These are phyloP conservation scores for Rubia occidens DNA, from an alignment of 305 asterid species.

Conservation along the genomic window DNA sequence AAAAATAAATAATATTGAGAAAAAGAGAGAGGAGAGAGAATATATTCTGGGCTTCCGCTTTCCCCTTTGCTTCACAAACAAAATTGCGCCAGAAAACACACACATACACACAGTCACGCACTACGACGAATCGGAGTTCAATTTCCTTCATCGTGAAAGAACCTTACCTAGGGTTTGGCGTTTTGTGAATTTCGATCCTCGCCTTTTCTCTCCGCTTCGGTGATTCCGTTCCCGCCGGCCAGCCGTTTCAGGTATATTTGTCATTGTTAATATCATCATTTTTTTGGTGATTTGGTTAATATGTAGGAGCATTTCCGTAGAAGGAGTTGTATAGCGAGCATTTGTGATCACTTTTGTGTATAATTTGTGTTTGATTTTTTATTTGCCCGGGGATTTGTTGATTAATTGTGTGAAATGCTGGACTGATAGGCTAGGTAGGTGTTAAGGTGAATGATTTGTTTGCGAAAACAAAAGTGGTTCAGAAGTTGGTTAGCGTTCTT, in stretches of 20 bases:
- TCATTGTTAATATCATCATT: background rate
- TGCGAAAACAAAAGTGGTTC: background rate
- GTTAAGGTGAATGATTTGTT: background rate
- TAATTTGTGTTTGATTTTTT: background rate
- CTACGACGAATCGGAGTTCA: background rate
- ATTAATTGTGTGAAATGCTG: background rate
- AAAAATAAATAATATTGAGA: background rate
- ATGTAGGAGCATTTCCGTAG: background rate
- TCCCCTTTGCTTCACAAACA: constrained; percentile 8
- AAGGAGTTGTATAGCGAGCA: background rate
- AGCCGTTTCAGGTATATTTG: background rate
- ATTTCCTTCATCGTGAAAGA: background rate
- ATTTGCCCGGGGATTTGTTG: background rate
- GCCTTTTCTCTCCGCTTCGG: background rate
- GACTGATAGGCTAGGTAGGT: background rate
- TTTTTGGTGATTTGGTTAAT: constrained; percentile 1
- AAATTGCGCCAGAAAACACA: background rate
- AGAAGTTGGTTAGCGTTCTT: too few species aligned
- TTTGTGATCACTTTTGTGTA: background rate
- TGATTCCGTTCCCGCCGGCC: constrained; percentile 3
- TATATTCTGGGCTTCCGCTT: constrained; percentile 4
- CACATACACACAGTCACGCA: background rate
- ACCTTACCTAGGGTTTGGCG: background rate
- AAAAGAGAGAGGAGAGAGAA: constrained; percentile 4
- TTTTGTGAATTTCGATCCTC: constrained; percentile 2